phyloP scores from a whole-genome alignment of 352 stramenopile species.

The Pythium brachiatum region DNA sequence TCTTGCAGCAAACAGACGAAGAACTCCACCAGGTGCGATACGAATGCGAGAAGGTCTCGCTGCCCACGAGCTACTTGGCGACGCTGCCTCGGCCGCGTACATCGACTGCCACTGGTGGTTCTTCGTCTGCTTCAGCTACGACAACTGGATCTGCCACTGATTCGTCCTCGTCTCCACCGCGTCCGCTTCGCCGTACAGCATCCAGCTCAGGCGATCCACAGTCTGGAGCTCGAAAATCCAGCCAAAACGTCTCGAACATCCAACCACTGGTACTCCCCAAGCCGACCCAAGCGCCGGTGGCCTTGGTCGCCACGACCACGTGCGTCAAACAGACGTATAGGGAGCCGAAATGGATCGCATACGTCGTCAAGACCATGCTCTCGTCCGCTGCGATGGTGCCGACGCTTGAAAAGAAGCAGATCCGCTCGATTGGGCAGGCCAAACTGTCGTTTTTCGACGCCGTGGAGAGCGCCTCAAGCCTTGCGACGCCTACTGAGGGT shows the following conservation, averaged over 20 bases:
- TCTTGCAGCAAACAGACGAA: conserved; percentile 55
- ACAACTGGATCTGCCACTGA: background rate
- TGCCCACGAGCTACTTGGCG: conserved; percentile 24
- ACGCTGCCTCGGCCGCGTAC: background rate
- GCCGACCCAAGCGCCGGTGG: background rate
- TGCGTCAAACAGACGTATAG: conserved; percentile 58
- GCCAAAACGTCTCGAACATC: background rate
- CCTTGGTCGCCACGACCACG: conserved; percentile 30
- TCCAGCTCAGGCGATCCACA: background rate
- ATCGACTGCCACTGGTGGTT: background rate
- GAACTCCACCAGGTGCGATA: conserved; percentile 74
- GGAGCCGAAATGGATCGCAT: conserved; percentile 69
- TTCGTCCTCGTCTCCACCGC: background rate
- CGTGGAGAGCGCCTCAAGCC: background rate
- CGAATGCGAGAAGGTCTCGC: conserved; percentile 66
- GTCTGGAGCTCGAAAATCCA: background rate
- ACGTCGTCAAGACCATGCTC: conserved; percentile 63
- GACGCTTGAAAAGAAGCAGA: conserved; percentile 67
- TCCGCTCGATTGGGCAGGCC: conserved; percentile 45
- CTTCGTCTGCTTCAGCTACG: background rate
- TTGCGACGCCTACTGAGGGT: background rate
- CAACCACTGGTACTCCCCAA: background rate
- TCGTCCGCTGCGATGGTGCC: conserved; percentile 65
- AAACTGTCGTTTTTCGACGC: conserved; percentile 51
- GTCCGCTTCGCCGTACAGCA: background rate